Evolutionary conservation across 225 moss, liverwort and hornwort species (phyloP).

Genomic region (Bryoerythrophyllum caledonicum): DNA sequence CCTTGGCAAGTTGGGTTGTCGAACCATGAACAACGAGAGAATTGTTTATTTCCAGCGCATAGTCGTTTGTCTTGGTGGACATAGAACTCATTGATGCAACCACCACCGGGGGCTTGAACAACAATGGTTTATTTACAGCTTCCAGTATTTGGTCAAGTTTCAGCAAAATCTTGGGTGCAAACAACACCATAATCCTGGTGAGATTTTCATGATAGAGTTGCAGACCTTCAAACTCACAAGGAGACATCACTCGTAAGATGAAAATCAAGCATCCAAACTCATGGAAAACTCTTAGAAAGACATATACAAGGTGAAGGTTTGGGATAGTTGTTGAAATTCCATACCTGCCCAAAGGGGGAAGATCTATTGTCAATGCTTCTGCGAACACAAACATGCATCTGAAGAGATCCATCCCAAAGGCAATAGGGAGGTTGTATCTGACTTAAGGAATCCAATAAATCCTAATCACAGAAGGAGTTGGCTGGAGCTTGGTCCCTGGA

Average conservation of each 20-base stretch:
- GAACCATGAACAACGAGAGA: neutral
- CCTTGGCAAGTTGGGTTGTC: neutral
- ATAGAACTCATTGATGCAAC: neutral
- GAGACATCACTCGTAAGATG: too few species aligned
- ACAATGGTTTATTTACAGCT: constrained; percentile 10
- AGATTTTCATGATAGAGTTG: neutral
- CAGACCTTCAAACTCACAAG: too few species aligned
- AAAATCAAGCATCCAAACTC: too few species aligned
- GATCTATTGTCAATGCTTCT: constrained; percentile 12
- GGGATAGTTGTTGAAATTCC: neutral
- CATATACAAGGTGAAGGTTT: neutral
- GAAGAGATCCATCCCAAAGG: neutral
- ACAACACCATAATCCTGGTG: constrained; percentile 3
- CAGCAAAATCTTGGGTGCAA: constrained; percentile 26
- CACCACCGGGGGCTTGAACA: too few species aligned
- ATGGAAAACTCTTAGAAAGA: neutral
- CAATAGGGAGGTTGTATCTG: too few species aligned
- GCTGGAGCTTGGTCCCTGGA: too few species aligned
- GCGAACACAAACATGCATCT: constrained; percentile 20
- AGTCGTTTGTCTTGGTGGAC: neutral
- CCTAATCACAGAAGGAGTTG: too few species aligned
- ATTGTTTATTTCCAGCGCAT: neutral
- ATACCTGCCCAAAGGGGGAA: constrained; percentile 39
- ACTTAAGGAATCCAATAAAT: too few species aligned
- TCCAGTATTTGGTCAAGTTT: constrained; percentile 33